A percentile compares a stretch with the other conserved stretches of the same genome.
Evolutionary conservation across 352 stramenopile species (phyloP).

Genomic region (Phytophthora agathidicida): DNA sequence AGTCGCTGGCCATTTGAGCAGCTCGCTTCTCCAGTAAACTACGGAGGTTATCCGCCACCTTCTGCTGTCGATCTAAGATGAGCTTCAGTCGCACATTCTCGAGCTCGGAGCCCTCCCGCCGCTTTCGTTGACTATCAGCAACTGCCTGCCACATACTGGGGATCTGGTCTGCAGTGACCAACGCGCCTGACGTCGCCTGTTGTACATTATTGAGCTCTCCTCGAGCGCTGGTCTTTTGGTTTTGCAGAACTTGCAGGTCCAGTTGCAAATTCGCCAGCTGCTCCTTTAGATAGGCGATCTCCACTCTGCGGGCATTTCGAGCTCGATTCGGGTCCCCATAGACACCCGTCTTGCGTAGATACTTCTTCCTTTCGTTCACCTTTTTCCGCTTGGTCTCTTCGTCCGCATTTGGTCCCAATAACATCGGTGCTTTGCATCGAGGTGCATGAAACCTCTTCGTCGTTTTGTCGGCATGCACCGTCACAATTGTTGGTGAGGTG

Average conservation of each 20-base stretch:
- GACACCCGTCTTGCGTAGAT: slow-evolving; percentile 17
- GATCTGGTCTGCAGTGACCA: slow-evolving; percentile 1
- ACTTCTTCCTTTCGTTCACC: slow-evolving; percentile 26
- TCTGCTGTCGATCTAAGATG: slow-evolving; percentile 46
- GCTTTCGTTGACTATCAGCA: slow-evolving; percentile 16
- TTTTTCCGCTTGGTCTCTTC: slow-evolving; percentile 2
- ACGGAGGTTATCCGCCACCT: slow-evolving; percentile 41
- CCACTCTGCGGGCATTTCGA: slow-evolving; percentile 36
- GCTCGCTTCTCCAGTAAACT: slow-evolving; percentile 35
- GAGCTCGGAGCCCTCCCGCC: slow-evolving; percentile 25
- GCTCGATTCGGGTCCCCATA: slow-evolving; percentile 42
- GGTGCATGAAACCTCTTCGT: background rate
- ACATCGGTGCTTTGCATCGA: slow-evolving; percentile 2
- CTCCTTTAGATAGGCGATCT: slow-evolving; percentile 44
- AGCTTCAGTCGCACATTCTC: slow-evolving; percentile 40
- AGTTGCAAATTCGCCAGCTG: slow-evolving; percentile 39
- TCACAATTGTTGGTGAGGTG: no score
- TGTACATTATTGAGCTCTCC: background rate
- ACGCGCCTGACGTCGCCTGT: background rate
- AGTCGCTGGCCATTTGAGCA: slow-evolving; percentile 14
- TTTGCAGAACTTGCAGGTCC: slow-evolving; percentile 28
- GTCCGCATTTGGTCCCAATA: background rate
- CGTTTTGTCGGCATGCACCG: background rate
- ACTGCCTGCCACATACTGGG: slow-evolving; percentile 30
- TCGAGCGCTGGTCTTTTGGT: background rate